A percentile compares a stretch with the other conserved stretches of the same genome.
These are phyloP conservation scores for Potentilla sterilis DNA, from an alignment of 306 rosid genomes.

Conservation along the genomic window DNA sequence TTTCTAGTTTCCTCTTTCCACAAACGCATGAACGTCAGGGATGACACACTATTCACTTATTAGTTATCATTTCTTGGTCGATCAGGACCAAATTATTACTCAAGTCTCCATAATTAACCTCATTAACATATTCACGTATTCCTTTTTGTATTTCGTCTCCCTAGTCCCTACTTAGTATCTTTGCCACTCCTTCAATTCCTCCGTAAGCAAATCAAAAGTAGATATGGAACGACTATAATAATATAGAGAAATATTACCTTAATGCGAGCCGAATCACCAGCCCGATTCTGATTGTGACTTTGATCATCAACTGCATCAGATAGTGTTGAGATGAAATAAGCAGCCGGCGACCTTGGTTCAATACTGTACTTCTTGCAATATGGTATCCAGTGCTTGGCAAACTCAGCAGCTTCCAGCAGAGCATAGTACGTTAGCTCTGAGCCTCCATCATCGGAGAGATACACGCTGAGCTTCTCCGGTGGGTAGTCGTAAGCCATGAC, in stretches of 20 bases:
- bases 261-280: conserved; percentile 21
- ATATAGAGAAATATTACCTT: conserved; percentile 32
- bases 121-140: no score
- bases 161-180: no score
- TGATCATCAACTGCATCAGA: background rate
- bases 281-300: background rate
- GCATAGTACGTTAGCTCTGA: conserved; percentile 24
- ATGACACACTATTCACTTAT: no score
- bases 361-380: conserved; percentile 40
- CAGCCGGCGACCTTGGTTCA: conserved; percentile 36
- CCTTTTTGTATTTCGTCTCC: no score
- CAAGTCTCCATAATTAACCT: no score
- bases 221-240: no score
- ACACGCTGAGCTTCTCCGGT: conserved; percentile 34
- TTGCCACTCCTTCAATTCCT: no score
- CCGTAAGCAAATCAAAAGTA: no score
- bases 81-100: no score
- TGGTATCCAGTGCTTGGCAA: conserved; percentile 43
- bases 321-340: conserved; percentile 22
- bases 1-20: no score
- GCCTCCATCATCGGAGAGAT: conserved; percentile 47
- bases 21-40: no score
- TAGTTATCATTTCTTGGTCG: no score
- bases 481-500: conserved; percentile 45
- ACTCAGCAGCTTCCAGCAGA: conserved; percentile 29